Percentiles rank a stretch among this genome's conserved stretches.
These are phyloP conservation scores for Ceriops decandra DNA, from an alignment of 345 rosid species.

Conservation along the genomic window DNA sequence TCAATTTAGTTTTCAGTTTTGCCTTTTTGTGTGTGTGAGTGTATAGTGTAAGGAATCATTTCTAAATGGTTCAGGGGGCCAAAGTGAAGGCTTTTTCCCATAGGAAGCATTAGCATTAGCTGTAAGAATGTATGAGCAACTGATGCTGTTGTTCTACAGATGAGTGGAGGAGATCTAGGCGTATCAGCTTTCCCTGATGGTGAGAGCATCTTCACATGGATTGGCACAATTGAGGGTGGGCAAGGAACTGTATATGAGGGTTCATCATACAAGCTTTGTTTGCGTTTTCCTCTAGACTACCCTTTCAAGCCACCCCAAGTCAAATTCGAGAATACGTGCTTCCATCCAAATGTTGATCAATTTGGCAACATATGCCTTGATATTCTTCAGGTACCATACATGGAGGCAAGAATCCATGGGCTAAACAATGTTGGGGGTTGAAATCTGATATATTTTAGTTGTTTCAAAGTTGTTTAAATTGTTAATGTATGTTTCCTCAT, in stretches of 20 bases:
- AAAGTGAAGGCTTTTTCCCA: neutral
- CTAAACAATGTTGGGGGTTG: no score
- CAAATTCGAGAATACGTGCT: conserved; percentile 28
- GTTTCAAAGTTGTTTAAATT: no score
- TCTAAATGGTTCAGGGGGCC: neutral
- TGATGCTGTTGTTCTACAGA: conserved; percentile 9
- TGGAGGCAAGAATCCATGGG: no score
- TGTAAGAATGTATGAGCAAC: neutral
- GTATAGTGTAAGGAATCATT: neutral
- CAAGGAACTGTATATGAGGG: conserved; percentile 28
- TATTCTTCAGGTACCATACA: conserved; percentile 28
- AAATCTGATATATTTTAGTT: no score
- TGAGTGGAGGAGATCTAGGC: conserved; percentile 27
- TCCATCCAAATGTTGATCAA: conserved; percentile 34
- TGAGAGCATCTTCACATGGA: conserved; percentile 30
- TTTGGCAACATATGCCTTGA: conserved; percentile 36
- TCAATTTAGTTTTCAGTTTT: neutral
- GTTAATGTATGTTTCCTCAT: no score
- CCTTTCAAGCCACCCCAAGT: conserved; percentile 33
- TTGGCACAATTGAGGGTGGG: conserved; percentile 30
- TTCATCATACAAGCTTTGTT: conserved; percentile 24
- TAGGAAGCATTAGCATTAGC: neutral
- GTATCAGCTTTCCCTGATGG: conserved; percentile 33
- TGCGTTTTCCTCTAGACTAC: conserved; percentile 25
- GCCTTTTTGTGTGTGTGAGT: neutral